phyloP scores from a whole-genome alignment of 345 rosid genomes.

The Adansonia digitata region DNA sequence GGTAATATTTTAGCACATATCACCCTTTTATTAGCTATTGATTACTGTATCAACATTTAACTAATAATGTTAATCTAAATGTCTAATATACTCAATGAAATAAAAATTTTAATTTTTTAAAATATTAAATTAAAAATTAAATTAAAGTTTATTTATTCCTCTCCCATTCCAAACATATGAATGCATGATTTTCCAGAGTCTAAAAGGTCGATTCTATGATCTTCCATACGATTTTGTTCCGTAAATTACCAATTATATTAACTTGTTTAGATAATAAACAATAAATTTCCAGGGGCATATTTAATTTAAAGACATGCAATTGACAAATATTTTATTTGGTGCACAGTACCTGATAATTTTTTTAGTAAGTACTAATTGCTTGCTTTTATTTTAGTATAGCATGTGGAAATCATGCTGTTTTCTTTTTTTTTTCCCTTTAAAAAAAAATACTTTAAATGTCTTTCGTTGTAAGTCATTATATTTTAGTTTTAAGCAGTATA shows the following conservation, averaged over 20 bases:
- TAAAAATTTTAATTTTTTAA: too few species aligned
- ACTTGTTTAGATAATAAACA: background rate
- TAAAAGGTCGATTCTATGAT: background rate
- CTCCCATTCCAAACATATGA: background rate
- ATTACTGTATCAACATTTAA: too few species aligned
- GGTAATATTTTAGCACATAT: too few species aligned
- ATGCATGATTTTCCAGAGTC: background rate
- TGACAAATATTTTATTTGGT: background rate
- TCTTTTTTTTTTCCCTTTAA: background rate
- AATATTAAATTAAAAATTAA: too few species aligned
- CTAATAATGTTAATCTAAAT: too few species aligned
- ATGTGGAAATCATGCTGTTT: background rate
- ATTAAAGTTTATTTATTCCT: too few species aligned
- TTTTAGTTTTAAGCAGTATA: background rate
- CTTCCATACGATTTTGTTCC: background rate
- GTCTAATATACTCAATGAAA: too few species aligned
- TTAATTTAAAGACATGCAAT: background rate
- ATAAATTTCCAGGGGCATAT: too few species aligned
- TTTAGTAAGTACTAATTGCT: background rate
- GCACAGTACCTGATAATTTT: background rate
- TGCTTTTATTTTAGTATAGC: background rate
- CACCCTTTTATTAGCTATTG: too few species aligned
- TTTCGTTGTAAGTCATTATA: background rate
- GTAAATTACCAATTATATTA: background rate
- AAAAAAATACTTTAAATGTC: too few species aligned